Base-by-base conservation (phyloP, 1,284 basidiomycete genomes). In the Austropuccinia psidii region DNA sequence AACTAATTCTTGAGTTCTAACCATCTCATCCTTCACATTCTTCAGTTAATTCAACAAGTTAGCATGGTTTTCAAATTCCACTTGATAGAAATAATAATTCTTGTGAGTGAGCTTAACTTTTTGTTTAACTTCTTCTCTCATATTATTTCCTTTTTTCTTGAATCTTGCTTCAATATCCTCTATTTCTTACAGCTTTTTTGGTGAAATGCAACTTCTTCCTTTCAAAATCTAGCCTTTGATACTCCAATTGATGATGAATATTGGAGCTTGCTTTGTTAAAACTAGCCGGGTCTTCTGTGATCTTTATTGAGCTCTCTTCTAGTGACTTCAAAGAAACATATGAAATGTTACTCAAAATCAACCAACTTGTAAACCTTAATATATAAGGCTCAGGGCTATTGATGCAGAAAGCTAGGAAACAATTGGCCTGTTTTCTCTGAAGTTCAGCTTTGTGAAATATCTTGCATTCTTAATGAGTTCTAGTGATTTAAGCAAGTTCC, bases 41-140 rank as follows among this genome's bases (percentile, higher is more conserved):
- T 81, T 79, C 77, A 87, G 86, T 13, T 84, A 80, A 29, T 81
- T 79, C 13, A 72, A 49, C 15, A 58, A 72, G 37, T 60, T 88
- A 0, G 90, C 91, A 80, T 93, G 91, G 0, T 89, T 84, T 31
- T 93, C 81, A n/a, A 93, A 85, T 78, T 91, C 90, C 49, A 87
- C 84, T 21, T 88, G 85, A 77, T 92, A 93, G 73, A 88, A 87
- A 72, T 89, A 87, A 79, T 93, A 89, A 0, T 90, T 90, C 76
- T 87, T 85, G 86, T 88, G 87, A n/a, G 87, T 58, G 17, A 72
- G 58, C 47, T 45, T 41, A 39, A 58, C 39, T 27, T 72, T 41
- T 73, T 77, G 77, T 57, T 77, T 76, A n/a, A 79, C 77, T 69
- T 81, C 79, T 55, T 75, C 77, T 62, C 77, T 77, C 27, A 80